phyloP scores from a whole-genome alignment of 2,329 filamentous ascomycete genomes.

The Cladosporium colombiae region DNA sequence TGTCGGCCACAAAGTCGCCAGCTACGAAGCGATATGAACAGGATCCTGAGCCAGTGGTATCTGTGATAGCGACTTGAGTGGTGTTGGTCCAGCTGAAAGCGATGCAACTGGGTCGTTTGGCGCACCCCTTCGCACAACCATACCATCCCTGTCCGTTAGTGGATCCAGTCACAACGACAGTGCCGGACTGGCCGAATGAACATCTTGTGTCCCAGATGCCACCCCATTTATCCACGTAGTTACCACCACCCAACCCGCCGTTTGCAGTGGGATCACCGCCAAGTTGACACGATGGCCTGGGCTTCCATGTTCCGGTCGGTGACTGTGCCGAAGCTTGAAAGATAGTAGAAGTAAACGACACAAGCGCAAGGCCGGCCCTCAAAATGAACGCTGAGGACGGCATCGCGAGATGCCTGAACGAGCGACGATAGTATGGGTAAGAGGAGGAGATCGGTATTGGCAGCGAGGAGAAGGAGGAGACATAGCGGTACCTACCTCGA shows the following conservation, averaged over 20 bases:
- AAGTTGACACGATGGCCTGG: neutral
- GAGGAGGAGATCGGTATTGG: neutral
- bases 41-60: neutral
- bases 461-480: conserved; percentile 11
- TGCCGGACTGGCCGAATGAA: neutral
- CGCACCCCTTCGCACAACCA: neutral
- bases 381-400: conserved; percentile 18
- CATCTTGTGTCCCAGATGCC: neutral
- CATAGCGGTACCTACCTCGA: conserved; percentile 17
- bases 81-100: neutral
- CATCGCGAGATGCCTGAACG: conserved; percentile 17
- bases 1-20: neutral
- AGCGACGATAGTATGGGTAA: conserved; percentile 14
- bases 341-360: conserved; percentile 4
- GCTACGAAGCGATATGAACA: neutral
- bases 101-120: neutral
- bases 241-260: neutral
- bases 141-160: neutral
- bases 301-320: neutral
- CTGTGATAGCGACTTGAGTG: neutral
- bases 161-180: neutral
- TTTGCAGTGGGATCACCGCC: neutral
- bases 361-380: conserved; percentile 16
- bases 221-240: neutral
- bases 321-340: conserved; percentile 6